phyloP scores from a whole-genome alignment of 495 filamentous ascomycete genomes.

The Antarctomyces pellizariae region DNA sequence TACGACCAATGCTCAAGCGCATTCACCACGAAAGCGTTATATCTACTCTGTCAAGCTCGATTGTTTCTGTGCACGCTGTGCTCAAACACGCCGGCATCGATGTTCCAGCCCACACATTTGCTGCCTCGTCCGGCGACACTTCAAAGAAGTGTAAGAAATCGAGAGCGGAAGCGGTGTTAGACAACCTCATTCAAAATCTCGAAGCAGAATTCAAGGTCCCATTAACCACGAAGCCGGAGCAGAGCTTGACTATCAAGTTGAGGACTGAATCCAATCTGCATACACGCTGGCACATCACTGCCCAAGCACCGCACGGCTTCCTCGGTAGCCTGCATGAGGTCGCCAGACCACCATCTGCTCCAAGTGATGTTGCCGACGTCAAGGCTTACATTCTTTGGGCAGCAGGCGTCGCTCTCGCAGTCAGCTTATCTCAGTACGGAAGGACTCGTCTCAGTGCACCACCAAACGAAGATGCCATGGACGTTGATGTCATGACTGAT shows the following conservation, averaged over 20 bases:
- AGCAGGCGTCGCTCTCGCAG: constrained; percentile 7
- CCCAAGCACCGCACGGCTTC: constrained; percentile 13
- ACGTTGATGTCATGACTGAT: no score
- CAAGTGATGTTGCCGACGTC: constrained; percentile 1
- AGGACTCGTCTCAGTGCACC: no score
- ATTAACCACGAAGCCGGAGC: constrained; percentile 14
- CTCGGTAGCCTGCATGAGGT: constrained; percentile 3
- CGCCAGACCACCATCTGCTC: not conserved
- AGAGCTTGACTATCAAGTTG: constrained; percentile 21
- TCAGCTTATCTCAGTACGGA: no score
- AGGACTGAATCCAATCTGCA: constrained; percentile 20
- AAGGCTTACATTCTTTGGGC: constrained; percentile 9
- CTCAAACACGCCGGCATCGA: constrained; percentile 20
- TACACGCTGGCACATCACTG: constrained; percentile 24
- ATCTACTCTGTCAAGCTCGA: constrained; percentile 15
- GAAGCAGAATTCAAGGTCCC: constrained; percentile 19
- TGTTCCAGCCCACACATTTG: constrained; percentile 3
- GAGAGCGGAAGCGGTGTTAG: constrained; percentile 17
- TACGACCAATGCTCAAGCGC: constrained; percentile 40
- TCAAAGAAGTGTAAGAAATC: constrained; percentile 5
- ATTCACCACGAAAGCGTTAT: constrained; percentile 31
- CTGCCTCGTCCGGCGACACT: not conserved
- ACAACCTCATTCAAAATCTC: constrained; percentile 19
- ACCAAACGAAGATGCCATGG: no score
- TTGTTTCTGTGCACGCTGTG: constrained; percentile 16